Base-by-base conservation (phyloP, 768 basidiomycete species). In the Podaxis sp. region DNA sequence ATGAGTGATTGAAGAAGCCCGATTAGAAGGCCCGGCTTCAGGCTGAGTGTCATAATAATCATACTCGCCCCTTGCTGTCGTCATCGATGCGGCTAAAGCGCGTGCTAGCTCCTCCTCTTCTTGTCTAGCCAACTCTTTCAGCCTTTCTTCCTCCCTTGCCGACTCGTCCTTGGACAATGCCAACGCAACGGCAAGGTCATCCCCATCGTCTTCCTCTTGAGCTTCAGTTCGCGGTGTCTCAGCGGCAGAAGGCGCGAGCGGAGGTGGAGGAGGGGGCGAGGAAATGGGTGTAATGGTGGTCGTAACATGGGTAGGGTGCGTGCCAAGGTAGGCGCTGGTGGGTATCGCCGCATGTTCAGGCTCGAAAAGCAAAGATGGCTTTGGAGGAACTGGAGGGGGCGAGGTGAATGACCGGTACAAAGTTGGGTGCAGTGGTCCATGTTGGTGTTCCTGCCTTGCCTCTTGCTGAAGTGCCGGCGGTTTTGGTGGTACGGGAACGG, bases 31-130 rank as follows among this genome's bases (percentile, higher is more conserved):
- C 8, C 54, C 61, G 19, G 61, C 61, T n/a, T 39, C 46, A 24
- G 55, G 54, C 26, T 63, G 54, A 13, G 54, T 17, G 17, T 49
- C 46, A 39, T 22, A 40, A 40, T 54, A 49, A 24, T 42, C 53
- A 22, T 46, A 46, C 11, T 19, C 28, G 2, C 53, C n/a, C 39
- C 38, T 51, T 15, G 54, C n/a, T 3, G 28, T 56, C 24, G 30
- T 26, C 67, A 76, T 67, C 1, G 75, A 76, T 57, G 73, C 74
- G 66, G 84, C 80, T 62, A 93, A 67, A 0, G 89, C 91, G 64
- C 79, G 79, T 22, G 83, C 84, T 13, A 92, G 75, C 48, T 91
- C 87, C 33, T 86, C 85, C 62, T 90, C 88, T 69, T 92, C 89
- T 65, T 81, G 79, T 59, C 64, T 71, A 5, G 64, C 68, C 17